Conservation (phyloP, 2,329 filamentous ascomycete genomes). For the Paramyrothecium sp. region DNA sequence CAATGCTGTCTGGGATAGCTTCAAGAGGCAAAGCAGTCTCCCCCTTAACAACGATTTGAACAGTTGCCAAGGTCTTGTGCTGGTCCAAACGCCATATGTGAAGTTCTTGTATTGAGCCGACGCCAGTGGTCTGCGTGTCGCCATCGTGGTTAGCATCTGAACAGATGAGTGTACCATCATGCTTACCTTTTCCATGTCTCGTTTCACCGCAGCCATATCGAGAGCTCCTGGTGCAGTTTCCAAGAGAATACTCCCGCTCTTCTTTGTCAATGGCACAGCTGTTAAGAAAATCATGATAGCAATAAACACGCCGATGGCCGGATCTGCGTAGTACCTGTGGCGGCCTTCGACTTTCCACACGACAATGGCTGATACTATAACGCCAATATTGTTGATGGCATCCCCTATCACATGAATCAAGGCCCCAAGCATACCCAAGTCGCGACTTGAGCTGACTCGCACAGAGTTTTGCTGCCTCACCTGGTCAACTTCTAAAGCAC, state of each 20-base stretch:
- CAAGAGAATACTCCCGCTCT: slow-evolving; percentile 64
- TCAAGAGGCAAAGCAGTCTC: slow-evolving; percentile 57
- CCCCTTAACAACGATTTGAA: slow-evolving; percentile 64
- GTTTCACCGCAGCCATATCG: slow-evolving; percentile 59
- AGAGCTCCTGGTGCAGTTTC: slow-evolving; percentile 64
- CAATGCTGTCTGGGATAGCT: slow-evolving; percentile 58
- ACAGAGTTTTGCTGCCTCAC: too few species aligned
- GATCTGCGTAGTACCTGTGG: slow-evolving; percentile 68
- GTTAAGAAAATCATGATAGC: slow-evolving; percentile 70
- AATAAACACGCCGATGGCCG: slow-evolving; percentile 66
- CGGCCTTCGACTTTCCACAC: slow-evolving; percentile 64
- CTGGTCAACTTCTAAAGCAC: neutral
- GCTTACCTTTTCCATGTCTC: slow-evolving; percentile 63
- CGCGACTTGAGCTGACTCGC: slow-evolving; percentile 35
- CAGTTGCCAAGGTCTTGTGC: slow-evolving; percentile 66
- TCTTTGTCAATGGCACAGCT: slow-evolving; percentile 60
- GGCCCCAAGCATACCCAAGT: slow-evolving; percentile 72
- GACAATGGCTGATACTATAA: slow-evolving; percentile 66
- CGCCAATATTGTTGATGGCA: slow-evolving; percentile 73
- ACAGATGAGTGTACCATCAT: neutral
- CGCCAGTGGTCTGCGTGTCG: slow-evolving; percentile 56
- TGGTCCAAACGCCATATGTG: slow-evolving; percentile 75
- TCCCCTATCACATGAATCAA: slow-evolving; percentile 71
- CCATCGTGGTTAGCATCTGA: neutral
- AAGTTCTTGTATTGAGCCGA: slow-evolving; percentile 68